Percentiles rank a stretch among this genome's conserved stretches.
Evolutionary conservation across 129 eudicot species (phyloP).

Genomic region (Pseudognaphalium luteoalbum): DNA sequence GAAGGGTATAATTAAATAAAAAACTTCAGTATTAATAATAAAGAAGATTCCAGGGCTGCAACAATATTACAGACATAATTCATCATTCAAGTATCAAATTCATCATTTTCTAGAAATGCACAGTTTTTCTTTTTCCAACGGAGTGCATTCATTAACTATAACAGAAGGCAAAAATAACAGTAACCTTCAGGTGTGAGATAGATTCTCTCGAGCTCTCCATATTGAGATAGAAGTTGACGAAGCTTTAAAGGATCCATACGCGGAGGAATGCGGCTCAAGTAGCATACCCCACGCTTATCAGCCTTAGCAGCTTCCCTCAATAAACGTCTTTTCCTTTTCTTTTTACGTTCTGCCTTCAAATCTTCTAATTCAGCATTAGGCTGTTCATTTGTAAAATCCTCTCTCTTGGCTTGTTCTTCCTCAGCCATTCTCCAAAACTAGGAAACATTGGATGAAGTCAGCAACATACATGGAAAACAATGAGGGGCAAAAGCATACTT

Average conservation of each 20-base stretch:
- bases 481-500: neutral
- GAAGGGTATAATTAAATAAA: neutral
- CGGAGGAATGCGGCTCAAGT: conserved; percentile 90
- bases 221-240: conserved; percentile 77
- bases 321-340: conserved; percentile 53
- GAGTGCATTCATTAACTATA: neutral
- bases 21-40: conserved; percentile 4
- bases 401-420: conserved; percentile 41
- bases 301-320: conserved; percentile 68
- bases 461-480: neutral
- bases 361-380: conserved; percentile 26
- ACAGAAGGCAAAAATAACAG: neutral
- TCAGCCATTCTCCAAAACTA: conserved; percentile 47
- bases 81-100: neutral
- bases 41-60: neutral
- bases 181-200: conserved; percentile 90
- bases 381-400: conserved; percentile 22
- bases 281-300: conserved; percentile 83
- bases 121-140: neutral
- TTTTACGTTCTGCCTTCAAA: conserved; percentile 36
- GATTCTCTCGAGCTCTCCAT: conserved; percentile 75
- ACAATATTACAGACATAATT: neutral
- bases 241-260: conserved; percentile 90
- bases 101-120: neutral
- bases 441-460: neutral